phyloP scores from a whole-genome alignment of 306 rosid species.

The Comarum palustre region DNA sequence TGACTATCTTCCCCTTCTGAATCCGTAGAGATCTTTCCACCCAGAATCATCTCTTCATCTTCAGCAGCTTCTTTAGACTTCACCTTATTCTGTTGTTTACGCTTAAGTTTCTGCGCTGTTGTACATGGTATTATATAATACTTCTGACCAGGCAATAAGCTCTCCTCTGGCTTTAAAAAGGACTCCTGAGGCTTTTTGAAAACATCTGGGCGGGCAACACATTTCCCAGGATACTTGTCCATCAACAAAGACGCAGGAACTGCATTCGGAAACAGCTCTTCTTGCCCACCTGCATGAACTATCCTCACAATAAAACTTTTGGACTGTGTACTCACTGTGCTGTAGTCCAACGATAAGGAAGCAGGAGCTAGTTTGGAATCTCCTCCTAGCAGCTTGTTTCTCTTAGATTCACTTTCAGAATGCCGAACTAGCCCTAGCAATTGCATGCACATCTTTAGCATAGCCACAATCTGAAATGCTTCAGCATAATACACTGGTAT shows the following conservation, averaged over 20 bases:
- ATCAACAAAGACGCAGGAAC: constrained; percentile 53
- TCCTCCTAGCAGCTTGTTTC: constrained; percentile 9
- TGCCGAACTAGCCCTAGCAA: constrained; percentile 38
- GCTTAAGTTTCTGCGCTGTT: constrained; percentile 53
- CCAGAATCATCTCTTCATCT: constrained; percentile 25
- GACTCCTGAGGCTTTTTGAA: constrained; percentile 61
- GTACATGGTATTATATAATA: constrained; percentile 46
- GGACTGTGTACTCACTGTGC: constrained; percentile 19
- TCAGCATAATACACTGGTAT: constrained; percentile 29
- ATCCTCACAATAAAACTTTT: constrained; percentile 53
- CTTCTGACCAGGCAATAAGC: constrained; percentile 60
- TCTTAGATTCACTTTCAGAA: constrained; percentile 2
- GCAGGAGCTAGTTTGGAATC: constrained; percentile 8
- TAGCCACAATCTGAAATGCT: constrained; percentile 34
- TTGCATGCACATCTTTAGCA: constrained; percentile 45
- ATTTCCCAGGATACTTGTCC: constrained; percentile 62
- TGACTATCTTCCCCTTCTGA: constrained; percentile 25
- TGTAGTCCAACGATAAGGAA: constrained; percentile 23
- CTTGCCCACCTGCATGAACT: constrained; percentile 56
- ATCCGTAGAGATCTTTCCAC: constrained; percentile 24
- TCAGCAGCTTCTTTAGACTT: constrained; percentile 5
- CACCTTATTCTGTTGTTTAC: constrained; percentile 26
- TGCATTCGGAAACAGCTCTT: constrained; percentile 46
- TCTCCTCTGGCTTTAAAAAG: constrained; percentile 44
- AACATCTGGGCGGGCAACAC: constrained; percentile 58